A percentile compares a stretch with the other conserved stretches of the same genome.
Evolutionary conservation across 2,329 filamentous ascomycete species (phyloP).

Genomic region (Didymosphaeria variabile): DNA sequence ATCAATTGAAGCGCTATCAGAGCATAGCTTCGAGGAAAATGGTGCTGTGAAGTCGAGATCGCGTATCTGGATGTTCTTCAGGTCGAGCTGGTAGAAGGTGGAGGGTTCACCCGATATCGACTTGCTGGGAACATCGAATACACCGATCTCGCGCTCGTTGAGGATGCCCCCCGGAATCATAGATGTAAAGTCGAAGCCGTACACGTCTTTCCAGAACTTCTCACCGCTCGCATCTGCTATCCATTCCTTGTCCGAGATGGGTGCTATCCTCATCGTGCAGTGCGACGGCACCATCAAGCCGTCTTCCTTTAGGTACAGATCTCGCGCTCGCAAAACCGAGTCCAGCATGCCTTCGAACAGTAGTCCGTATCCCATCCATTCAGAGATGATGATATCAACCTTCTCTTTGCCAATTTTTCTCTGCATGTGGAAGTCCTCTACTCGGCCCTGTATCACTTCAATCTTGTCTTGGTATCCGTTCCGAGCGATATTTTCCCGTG

Average conservation of each 20-base stretch:
- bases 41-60: conserved; percentile 79
- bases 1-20: conserved; percentile 75
- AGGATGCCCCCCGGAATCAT: conserved; percentile 87
- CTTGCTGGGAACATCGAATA: conserved; percentile 43
- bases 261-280: conserved; percentile 82
- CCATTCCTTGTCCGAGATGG: conserved; percentile 80
- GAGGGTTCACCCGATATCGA: conserved; percentile 60
- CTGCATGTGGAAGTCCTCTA: conserved; percentile 84
- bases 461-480: conserved; percentile 80
- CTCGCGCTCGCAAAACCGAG: conserved; percentile 86
- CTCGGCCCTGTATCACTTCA: conserved; percentile 82
- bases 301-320: conserved; percentile 81
- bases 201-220: conserved; percentile 87
- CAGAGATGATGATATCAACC: conserved; percentile 94
- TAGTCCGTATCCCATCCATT: conserved; percentile 97
- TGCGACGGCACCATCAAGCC: conserved; percentile 89
- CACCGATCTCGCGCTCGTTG: conserved; percentile 62
- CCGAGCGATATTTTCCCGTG: conserved; percentile 81
- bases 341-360: conserved; percentile 97
- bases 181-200: conserved; percentile 91
- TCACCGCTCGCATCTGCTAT: conserved; percentile 74
- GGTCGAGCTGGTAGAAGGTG: conserved; percentile 77
- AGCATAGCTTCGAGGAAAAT: conserved; percentile 70
- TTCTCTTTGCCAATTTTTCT: conserved; percentile 55
- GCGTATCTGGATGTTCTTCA: conserved; percentile 74